These are phyloP conservation scores for Crithidia sp. DNA, from an alignment of 208 protist species.

Conservation along the genomic window DNA sequence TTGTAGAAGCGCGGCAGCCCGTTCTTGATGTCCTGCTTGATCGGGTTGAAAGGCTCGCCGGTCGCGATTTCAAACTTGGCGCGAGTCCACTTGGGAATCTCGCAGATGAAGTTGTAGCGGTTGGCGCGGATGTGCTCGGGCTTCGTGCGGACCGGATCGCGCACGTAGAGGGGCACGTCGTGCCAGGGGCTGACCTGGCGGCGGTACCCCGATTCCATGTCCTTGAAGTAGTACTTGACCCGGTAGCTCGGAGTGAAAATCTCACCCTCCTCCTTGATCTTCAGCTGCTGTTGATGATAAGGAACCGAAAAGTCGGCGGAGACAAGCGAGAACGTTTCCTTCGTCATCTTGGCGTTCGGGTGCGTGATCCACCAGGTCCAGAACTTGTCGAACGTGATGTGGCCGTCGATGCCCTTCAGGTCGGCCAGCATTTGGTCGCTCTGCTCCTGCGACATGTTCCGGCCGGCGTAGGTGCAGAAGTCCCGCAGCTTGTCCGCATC, in stretches of 20 bases:
- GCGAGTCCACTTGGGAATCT: conserved; percentile 95
- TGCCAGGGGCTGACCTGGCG: conserved; percentile 93
- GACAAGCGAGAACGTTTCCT: conserved; percentile 83
- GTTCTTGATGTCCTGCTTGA: conserved; percentile 97
- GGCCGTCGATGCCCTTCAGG: conserved; percentile 49
- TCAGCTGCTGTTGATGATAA: conserved; percentile 92
- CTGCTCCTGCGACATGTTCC: conserved; percentile 44
- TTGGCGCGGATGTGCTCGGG: conserved; percentile 81
- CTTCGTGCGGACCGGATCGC: conserved; percentile 88
- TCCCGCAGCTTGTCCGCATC: conserved; percentile 64
- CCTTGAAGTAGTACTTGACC: conserved; percentile 90
- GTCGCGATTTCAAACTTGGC: conserved; percentile 97
- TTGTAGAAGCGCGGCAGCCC: conserved; percentile 96
- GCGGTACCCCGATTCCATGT: conserved; percentile 74
- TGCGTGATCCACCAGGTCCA: conserved; percentile 85
- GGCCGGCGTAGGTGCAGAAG: conserved; percentile 83
- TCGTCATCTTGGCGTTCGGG: conserved; percentile 45
- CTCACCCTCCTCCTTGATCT: conserved; percentile 80
- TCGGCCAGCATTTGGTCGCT: conserved; percentile 66
- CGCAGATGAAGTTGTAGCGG: conserved; percentile 93
- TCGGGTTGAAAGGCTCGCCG: conserved; percentile 94
- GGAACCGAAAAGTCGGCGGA: conserved; percentile 89
- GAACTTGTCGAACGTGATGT: conserved; percentile 88
- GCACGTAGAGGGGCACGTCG: conserved; percentile 90
- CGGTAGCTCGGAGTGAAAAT: conserved; percentile 93